Evolutionary conservation across 2,329 filamentous ascomycete genomes (phyloP), one percentile per base, ranked within the genome.

Genomic region (Fusarium hostae): DNA sequence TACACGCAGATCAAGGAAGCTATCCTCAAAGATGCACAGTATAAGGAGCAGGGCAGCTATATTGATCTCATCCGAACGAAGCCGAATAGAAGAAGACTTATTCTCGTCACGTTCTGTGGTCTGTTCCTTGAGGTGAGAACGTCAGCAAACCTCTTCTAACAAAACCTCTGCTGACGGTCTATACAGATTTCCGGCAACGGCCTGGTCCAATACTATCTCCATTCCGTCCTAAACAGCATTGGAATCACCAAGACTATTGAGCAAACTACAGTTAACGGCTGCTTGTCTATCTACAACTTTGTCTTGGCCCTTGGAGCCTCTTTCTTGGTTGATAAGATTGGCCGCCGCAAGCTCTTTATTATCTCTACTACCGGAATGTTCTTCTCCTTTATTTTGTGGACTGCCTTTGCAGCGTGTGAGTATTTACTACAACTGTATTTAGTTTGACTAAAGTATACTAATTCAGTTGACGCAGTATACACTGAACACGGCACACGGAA

Each of bases 161-260:
- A 22, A 2, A 20, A 4, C 9, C 11, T 20, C 3, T 51, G 22
- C 22, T 37, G 11, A 35, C 5, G 7, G 3, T 37, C 9, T 37
- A 1, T 11, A 6, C 8, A 52, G 48, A 52, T 52, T 7, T 52
- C 48, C 3, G 48, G 48, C 9, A 52, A 52, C 12, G 48, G 48
- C 1, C 20, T 52, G 4, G 48, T 37, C 16, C 48, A 52, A 16
- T 82, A 82, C 56, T 82, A 82, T 59, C 76, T 83, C 4, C 79
- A 81, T 7, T 75, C 78, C 1, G 81, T 83, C 72, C 75, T 83
- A 9, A 75, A 78, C 12, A 78, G 78, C 9, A 75, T 82, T 18
- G 81, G 81, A 1, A 79, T 83, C 18, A 81, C 76, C 10, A 77
- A 80, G n/a, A 79, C 78, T 4, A 76, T 81, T 39, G 81, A 80